phyloP scores from a whole-genome alignment of 1,284 basidiomycete species.

The Ceratorhiza oryzae-sativae region DNA sequence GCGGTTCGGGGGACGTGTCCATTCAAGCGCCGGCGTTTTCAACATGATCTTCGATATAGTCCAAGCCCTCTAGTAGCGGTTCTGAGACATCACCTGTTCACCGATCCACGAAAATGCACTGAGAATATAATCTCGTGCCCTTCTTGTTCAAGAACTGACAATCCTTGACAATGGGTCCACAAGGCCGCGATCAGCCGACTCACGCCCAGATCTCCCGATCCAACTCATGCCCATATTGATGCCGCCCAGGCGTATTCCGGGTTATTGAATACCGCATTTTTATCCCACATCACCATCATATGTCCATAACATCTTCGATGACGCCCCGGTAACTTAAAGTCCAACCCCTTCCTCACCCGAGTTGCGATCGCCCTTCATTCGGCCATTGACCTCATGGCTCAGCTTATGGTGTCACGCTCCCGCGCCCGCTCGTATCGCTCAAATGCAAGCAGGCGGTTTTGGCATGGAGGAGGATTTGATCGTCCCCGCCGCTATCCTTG shows the following conservation, averaged over 20 bases:
- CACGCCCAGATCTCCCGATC: slow-evolving; percentile 2
- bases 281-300: neutral
- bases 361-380: slow-evolving; percentile 22
- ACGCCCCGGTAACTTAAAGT: slow-evolving; percentile 8
- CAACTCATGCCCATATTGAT: slow-evolving; percentile 2
- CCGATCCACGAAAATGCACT: neutral
- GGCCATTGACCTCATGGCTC: slow-evolving; percentile 29
- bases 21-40: neutral
- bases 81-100: neutral
- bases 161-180: neutral
- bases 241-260: neutral
- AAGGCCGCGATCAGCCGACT: slow-evolving; percentile 4
- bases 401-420: slow-evolving; percentile 28
- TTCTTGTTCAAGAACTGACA: neutral
- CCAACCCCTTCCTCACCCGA: slow-evolving; percentile 13
- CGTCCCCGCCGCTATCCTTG: slow-evolving; percentile 26
- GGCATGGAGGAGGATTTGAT: neutral
- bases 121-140: neutral
- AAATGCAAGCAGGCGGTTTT: slow-evolving; percentile 16
- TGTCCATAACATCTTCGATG: neutral
- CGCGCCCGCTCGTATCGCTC: slow-evolving; percentile 14
- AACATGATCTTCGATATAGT: neutral
- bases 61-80: neutral
- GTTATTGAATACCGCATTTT: neutral
- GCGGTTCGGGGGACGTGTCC: neutral